phyloP scores from a whole-genome alignment of 768 basidiomycete genomes.

The Astraeus odoratus region DNA sequence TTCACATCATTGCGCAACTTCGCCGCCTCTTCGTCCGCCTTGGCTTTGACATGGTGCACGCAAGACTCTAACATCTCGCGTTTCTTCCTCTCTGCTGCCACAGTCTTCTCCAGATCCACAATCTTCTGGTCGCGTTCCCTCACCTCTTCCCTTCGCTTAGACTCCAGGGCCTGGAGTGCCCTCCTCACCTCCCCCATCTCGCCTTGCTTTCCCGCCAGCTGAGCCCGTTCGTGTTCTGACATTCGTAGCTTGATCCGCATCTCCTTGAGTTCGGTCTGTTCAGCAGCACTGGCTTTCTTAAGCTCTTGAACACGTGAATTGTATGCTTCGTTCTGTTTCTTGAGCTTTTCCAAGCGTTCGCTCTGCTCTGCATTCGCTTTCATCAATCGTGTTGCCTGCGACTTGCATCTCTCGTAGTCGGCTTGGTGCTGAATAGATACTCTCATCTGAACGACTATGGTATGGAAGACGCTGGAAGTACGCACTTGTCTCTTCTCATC shows the following conservation, averaged over 20 bases:
- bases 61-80: constrained; percentile 41
- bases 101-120: constrained; percentile 47
- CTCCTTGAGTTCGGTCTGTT: constrained; percentile 60
- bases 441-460: background rate
- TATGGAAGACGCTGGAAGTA: background rate
- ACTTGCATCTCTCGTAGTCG: constrained; percentile 53
- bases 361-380: constrained; percentile 42
- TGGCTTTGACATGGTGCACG: constrained; percentile 36
- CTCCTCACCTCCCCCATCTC: constrained; percentile 48
- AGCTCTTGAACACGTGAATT: constrained; percentile 58
- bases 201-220: constrained; percentile 43
- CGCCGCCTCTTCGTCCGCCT: constrained; percentile 34
- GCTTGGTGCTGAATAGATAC: constrained; percentile 42
- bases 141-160: constrained; percentile 47
- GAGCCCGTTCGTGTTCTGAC: constrained; percentile 51
- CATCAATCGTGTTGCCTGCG: constrained; percentile 45
- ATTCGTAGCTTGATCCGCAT: constrained; percentile 50
- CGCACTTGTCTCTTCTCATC: constrained; percentile 63
- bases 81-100: constrained; percentile 44
- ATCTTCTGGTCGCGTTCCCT: constrained; percentile 48
- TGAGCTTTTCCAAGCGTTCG: constrained; percentile 54
- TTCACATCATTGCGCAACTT: constrained; percentile 28
- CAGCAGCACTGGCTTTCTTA: constrained; percentile 40
- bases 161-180: constrained; percentile 41
- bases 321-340: constrained; percentile 51